phyloP scores from a whole-genome alignment of 805 yeast species.

The Allodekkera sacchari region DNA sequence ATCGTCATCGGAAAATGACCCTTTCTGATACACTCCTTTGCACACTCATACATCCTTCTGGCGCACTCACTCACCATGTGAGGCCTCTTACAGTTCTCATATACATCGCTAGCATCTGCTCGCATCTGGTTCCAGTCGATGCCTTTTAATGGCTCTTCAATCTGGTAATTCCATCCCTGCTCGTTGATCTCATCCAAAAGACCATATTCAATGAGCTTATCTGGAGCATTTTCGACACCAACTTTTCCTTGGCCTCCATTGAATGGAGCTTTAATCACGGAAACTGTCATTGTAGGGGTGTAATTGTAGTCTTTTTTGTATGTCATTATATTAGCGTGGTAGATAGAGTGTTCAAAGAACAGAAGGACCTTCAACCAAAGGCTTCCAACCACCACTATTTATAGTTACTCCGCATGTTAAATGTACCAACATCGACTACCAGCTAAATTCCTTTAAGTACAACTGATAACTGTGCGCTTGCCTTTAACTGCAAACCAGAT shows the following conservation, averaged over 20 bases:
- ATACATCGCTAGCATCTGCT: constrained; percentile 39
- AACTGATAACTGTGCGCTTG: constrained; percentile 1
- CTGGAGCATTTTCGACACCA: constrained; percentile 95
- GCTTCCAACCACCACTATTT: neutral
- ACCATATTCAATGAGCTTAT: constrained; percentile 65
- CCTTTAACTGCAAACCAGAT: neutral
- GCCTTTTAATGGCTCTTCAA: constrained; percentile 46
- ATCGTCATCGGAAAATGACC: constrained; percentile 66
- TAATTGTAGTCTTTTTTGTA: constrained; percentile 35
- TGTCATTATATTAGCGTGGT: too few species aligned
- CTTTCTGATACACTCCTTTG: constrained; percentile 38
- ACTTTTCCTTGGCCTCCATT: constrained; percentile 92
- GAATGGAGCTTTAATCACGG: constrained; percentile 86
- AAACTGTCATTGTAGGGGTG: constrained; percentile 44
- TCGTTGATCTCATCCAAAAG: constrained; percentile 50
- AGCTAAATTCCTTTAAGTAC: constrained; percentile 3
- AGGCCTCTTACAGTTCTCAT: constrained; percentile 59
- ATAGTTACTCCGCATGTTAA: neutral
- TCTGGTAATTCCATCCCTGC: constrained; percentile 63
- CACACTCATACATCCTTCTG: constrained; percentile 52
- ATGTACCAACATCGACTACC: neutral
- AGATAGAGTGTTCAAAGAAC: neutral
- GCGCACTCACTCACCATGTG: constrained; percentile 69
- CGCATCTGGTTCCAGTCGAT: constrained; percentile 36
- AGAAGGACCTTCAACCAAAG: neutral